These are phyloP conservation scores for Eurotiales sp. DNA, from an alignment of 2,329 filamentous ascomycete species.

Conservation along the genomic window DNA sequence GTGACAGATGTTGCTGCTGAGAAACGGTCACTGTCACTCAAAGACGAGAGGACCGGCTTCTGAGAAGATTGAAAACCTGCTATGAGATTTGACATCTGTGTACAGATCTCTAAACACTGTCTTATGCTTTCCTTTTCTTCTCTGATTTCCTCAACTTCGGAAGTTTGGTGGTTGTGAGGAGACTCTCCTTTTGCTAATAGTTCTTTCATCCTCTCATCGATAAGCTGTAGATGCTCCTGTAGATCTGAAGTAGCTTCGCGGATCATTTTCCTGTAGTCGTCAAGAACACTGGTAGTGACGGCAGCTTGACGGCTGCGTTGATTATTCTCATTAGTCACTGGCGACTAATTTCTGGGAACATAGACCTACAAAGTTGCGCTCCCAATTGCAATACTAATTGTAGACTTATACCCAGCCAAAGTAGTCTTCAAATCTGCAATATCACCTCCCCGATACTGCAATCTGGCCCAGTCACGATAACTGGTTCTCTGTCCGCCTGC, in stretches of 20 bases:
- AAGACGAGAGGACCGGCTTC: too few species aligned
- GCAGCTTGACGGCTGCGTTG: constrained; percentile 18
- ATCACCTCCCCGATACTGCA: constrained; percentile 18
- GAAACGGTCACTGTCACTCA: background rate
- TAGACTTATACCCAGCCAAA: constrained; percentile 23
- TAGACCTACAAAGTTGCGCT: constrained; percentile 25
- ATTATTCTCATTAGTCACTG: background rate
- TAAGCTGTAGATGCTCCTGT: constrained; percentile 29
- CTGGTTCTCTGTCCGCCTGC: constrained; percentile 16
- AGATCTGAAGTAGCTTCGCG: constrained; percentile 31
- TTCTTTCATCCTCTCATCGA: constrained; percentile 27
- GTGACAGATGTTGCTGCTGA: background rate
- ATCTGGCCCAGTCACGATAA: constrained; percentile 18
- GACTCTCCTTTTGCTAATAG: constrained; percentile 17
- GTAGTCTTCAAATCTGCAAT: constrained; percentile 21
- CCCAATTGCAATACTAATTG: constrained; percentile 25
- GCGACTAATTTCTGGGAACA: background rate
- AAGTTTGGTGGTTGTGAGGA: background rate
- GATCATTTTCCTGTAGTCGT: constrained; percentile 33
- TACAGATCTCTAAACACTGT: constrained; percentile 34
- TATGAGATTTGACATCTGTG: constrained; percentile 30
- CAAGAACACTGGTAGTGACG: constrained; percentile 22
- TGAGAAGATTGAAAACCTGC: constrained; percentile 21
- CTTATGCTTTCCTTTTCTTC: constrained; percentile 34
- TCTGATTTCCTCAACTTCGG: constrained; percentile 21